A percentile compares a stretch with the other conserved stretches of the same genome.
phyloP scores from a whole-genome alignment of 2,329 filamentous ascomycete species.

The Beauveria sp. region DNA sequence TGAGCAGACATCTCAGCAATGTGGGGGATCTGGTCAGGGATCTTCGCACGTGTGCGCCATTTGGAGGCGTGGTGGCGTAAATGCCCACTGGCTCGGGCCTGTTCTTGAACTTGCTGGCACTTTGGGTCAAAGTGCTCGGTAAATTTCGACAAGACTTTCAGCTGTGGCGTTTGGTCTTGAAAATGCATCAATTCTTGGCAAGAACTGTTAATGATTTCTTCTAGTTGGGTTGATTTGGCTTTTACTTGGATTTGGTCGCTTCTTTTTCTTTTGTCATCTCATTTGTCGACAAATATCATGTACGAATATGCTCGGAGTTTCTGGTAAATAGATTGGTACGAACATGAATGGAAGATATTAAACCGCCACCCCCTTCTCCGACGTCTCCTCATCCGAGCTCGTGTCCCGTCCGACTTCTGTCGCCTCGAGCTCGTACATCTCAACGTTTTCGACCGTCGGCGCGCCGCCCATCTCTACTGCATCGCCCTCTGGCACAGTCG shows the following conservation, averaged over 20 bases:
- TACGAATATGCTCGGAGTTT: slow-evolving; percentile 9
- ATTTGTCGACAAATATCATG: slow-evolving; percentile 12
- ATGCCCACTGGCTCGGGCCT: not conserved
- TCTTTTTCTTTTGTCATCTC: slow-evolving; percentile 8
- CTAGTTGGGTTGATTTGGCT: not conserved
- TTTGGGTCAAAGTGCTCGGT: not conserved
- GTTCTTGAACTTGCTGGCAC: not conserved
- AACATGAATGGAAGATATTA: slow-evolving; percentile 1
- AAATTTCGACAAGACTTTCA: not conserved
- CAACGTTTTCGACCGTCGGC: not conserved
- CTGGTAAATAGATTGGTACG: slow-evolving; percentile 1
- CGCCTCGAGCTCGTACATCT: not conserved
- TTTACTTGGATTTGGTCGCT: slow-evolving; percentile 6
- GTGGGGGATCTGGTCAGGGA: slow-evolving; percentile 82
- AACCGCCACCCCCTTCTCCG: not conserved
- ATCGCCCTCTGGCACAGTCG: slow-evolving; percentile 16
- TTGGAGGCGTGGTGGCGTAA: slow-evolving; percentile 52
- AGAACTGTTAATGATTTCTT: not conserved
- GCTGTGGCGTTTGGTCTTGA: not conserved
- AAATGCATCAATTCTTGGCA: not conserved
- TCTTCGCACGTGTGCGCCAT: slow-evolving; percentile 69
- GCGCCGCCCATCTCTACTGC: not conserved
- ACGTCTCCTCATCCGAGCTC: not conserved
- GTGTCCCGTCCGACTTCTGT: not conserved
- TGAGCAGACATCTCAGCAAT: slow-evolving; percentile 71